Percentiles rank a stretch among this genome's conserved stretches.
phyloP scores from a whole-genome alignment of 345 rosid species.

The Turritis glabra region DNA sequence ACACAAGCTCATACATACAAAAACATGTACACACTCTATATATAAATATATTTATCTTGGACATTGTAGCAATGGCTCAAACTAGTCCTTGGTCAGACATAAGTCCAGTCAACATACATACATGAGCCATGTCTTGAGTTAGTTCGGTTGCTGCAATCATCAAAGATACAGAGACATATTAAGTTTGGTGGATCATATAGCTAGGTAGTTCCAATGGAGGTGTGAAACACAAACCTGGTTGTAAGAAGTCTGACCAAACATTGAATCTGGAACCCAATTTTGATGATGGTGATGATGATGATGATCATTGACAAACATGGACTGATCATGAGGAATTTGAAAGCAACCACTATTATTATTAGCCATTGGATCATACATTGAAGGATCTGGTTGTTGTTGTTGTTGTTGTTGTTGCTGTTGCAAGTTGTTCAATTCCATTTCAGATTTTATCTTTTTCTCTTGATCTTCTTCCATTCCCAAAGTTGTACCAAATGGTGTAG shows the following conservation, averaged over 20 bases:
- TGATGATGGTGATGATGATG: conserved; percentile 47
- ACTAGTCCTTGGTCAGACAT: conserved; percentile 21
- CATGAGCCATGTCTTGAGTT: not conserved
- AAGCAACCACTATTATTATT: conserved; percentile 41
- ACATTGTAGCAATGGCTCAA: conserved; percentile 18
- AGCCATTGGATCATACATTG: conserved; percentile 47
- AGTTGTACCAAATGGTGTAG: conserved; percentile 28
- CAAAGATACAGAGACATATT: conserved; percentile 13
- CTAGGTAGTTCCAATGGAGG: not conserved
- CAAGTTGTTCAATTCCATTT: conserved; percentile 52
- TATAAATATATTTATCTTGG: not conserved
- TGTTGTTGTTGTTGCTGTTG: conserved; percentile 51
- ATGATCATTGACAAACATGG: conserved; percentile 40
- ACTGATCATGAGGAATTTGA: conserved; percentile 52
- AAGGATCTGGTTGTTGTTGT: conserved; percentile 47
- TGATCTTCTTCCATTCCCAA: conserved; percentile 47
- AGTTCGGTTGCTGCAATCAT: conserved; percentile 38
- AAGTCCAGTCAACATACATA: conserved; percentile 16
- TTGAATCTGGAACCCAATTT: conserved; percentile 48
- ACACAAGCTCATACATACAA: conserved; percentile 18
- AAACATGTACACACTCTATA: conserved; percentile 16
- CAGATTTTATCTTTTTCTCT: conserved; percentile 49
- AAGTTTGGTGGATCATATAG: conserved; percentile 13
- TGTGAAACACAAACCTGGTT: conserved; percentile 54
- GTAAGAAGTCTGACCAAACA: conserved; percentile 61